Evolutionary conservation across 192 early-diverging fungal genomes (phyloP), one percentile per base, ranked within the genome.

Genomic region (Rhizoclosmatium sp.): DNA sequence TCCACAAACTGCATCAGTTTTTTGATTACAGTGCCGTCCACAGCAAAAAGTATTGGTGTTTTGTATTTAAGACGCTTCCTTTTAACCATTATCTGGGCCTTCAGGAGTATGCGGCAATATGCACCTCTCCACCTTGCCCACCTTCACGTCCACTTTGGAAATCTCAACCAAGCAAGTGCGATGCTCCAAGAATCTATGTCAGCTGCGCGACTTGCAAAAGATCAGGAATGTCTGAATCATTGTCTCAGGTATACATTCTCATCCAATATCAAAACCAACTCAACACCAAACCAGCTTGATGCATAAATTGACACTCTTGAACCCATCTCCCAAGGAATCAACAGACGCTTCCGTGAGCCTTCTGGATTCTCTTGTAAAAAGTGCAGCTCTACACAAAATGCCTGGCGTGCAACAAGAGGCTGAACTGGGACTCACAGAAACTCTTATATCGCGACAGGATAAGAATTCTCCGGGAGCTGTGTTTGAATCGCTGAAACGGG

Each of bases 21-120:
- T 71, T 44, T 40, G 69, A 71, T 71, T 71, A 71, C 16, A 40
- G 49, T 3, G 49, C 69, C n/a, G 39, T 56, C n/a, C 69, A 71
- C 4, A 44, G 21, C n/a, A 40, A 49, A 49, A 71, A 56, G 69
- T 71, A 54, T 2, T 46, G 16, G 3, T 47, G 9, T 64, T 69
- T 69, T 3, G 2, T 42, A 40, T 19, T 64, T n/a, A 41, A 9
- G 10, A n/a, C 39, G 1, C 41, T 40, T 14, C 16, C 14, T 42
- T 69, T 14, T 69, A 3, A 19, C 10, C 54, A 10, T 44, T 16
- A 1, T 16, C 21, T 49, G 48, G 3, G 4, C 14, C 10, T 71
- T 31, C n/a, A 71, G 69, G 12, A 49, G 23, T 23, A 49, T 56
- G 51, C 47, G 69, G 5, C 69, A 71, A 5, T 71, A 56, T 56